These are phyloP conservation scores for Ziziphus jujuba DNA, from an alignment of 306 rosid species.

Conservation along the genomic window DNA sequence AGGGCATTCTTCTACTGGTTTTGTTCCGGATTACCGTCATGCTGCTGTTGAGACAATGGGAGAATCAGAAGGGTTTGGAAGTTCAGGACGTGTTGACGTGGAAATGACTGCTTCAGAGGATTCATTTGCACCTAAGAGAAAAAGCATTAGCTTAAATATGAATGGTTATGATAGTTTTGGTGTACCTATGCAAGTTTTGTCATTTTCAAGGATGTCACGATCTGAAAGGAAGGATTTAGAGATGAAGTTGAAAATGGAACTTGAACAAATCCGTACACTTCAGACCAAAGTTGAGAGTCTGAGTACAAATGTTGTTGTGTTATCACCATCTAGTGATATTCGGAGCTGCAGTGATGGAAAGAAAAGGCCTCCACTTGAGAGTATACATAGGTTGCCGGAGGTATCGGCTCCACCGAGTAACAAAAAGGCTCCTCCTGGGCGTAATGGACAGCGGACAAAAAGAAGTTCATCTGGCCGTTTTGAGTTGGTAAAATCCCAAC, in stretches of 20 bases:
- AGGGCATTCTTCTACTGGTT: conserved; percentile 74
- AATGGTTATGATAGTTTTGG: conserved; percentile 55
- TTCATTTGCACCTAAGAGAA: conserved; percentile 68
- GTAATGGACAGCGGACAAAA: conserved; percentile 56
- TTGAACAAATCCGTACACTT: conserved; percentile 64
- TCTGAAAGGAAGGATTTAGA: conserved; percentile 72
- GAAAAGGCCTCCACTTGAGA: conserved; percentile 51
- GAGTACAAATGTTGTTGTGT: conserved; percentile 34
- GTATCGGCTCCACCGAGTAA: conserved; percentile 47
- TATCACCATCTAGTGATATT: conserved; percentile 66
- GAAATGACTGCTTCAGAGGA: conserved; percentile 55
- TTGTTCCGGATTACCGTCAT: conserved; percentile 81
- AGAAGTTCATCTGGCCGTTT: conserved; percentile 41
- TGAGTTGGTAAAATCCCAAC: conserved; percentile 45
- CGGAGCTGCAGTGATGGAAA: conserved; percentile 63
- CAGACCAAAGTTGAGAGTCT: conserved; percentile 54
- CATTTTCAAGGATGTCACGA: conserved; percentile 56
- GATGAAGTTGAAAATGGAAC: conserved; percentile 64
- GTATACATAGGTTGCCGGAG: conserved; percentile 33
- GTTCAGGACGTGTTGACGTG: conserved; percentile 65
- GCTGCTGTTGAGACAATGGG: conserved; percentile 88
- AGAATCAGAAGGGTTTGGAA: conserved; percentile 88
- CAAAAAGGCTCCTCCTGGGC: conserved; percentile 58
- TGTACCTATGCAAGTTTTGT: conserved; percentile 56
- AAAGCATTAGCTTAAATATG: conserved; percentile 47